phyloP scores from a whole-genome alignment of 1,284 basidiomycete genomes.

The Trichosporon coremiiforme region DNA sequence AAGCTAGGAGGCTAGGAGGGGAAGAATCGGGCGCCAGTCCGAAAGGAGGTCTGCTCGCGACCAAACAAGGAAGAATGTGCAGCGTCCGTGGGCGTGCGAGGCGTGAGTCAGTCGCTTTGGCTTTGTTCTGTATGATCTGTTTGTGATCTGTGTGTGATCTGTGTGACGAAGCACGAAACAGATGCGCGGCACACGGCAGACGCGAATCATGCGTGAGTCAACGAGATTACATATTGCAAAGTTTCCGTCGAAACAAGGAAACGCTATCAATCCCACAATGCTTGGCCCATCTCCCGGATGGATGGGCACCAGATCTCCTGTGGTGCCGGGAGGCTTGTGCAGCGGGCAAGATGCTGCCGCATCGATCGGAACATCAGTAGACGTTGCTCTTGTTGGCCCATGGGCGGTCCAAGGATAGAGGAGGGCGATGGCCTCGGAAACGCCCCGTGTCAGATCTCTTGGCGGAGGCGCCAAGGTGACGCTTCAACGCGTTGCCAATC shows the following conservation, averaged over 20 bases:
- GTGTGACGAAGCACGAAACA: conserved; percentile 13
- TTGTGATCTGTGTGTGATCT: neutral
- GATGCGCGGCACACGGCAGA: neutral
- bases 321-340: neutral
- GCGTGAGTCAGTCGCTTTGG: neutral
- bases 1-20: neutral
- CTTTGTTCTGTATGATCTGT: too few relatives aligned
- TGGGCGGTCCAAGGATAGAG: too few relatives aligned
- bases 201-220: neutral
- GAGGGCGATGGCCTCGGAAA: too few relatives aligned
- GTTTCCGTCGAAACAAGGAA: conserved; percentile 11
- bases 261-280: neutral
- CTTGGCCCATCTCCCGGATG: neutral
- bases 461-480: too few relatives aligned
- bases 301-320: neutral
- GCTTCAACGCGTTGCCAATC: too few relatives aligned
- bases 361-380: too few relatives aligned
- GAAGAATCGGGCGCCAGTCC: neutral
- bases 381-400: too few relatives aligned
- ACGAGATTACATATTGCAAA: neutral
- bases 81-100: neutral
- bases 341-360: neutral
- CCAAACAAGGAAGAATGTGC: neutral
- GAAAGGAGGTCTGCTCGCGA: too few relatives aligned
- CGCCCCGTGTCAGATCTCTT: too few relatives aligned